Percentiles rank a stretch among this genome's conserved stretches.
Evolutionary conservation across 2,329 filamentous ascomycete genomes (phyloP).

Genomic region (Ustulina deusta): DNA sequence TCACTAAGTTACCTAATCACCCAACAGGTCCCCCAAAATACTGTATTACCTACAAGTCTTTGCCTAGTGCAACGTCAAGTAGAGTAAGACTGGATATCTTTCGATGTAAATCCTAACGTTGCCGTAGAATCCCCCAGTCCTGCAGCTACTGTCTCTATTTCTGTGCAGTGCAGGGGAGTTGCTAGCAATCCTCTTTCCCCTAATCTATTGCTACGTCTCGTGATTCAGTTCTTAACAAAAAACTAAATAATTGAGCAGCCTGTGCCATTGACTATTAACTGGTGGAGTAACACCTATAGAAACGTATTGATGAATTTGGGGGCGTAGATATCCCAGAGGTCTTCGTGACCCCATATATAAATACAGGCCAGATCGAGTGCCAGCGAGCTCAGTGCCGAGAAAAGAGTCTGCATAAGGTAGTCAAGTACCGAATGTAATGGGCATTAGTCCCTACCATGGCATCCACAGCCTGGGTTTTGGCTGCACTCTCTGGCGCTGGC

Average conservation of each 20-base stretch:
- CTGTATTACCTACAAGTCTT: too few relatives aligned
- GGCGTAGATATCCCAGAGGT: constrained; percentile 27
- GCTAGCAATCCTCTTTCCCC: too few relatives aligned
- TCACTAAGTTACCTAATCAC: too few relatives aligned
- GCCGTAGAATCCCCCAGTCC: background rate
- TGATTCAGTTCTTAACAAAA: background rate
- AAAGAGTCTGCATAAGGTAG: constrained; percentile 28
- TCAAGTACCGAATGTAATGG: constrained; percentile 19
- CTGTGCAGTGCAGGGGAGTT: too few relatives aligned
- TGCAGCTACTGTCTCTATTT: background rate
- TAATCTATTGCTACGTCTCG: background rate
- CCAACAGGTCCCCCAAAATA: too few relatives aligned
- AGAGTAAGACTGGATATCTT: background rate
- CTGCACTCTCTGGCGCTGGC: background rate
- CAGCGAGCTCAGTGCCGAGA: constrained; percentile 25
- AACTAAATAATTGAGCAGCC: constrained; percentile 21
- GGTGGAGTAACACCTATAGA: constrained; percentile 29
- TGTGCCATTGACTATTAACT: constrained; percentile 15
- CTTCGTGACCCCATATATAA: constrained; percentile 10
- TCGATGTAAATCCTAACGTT: background rate
- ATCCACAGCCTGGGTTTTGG: background rate
- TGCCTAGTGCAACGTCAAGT: background rate
- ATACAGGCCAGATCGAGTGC: constrained; percentile 28
- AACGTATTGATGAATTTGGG: constrained; percentile 27
- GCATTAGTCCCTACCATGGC: constrained; percentile 1